phyloP scores from a whole-genome alignment of 1,284 basidiomycete genomes.

The Rhodotorula sp. region DNA sequence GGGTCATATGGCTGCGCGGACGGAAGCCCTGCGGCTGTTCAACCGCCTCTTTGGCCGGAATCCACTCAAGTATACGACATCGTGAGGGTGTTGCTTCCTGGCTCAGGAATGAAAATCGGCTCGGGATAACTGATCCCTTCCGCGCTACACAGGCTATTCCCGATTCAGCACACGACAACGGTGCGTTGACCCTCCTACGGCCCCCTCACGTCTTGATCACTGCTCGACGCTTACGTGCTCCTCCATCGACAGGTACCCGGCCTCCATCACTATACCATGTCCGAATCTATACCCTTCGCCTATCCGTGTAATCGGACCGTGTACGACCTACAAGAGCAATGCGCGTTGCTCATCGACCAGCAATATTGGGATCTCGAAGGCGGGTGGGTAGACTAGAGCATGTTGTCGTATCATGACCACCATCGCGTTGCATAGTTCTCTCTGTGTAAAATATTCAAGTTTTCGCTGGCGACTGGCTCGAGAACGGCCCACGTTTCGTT shows the following conservation, averaged over 20 bases:
- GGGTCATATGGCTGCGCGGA: conserved; percentile 3
- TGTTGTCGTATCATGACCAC: too few relatives aligned
- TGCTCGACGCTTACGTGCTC: not conserved
- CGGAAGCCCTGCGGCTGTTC: conserved; percentile 2
- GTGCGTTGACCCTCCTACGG: not conserved
- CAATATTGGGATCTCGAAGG: not conserved
- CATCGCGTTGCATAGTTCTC: too few relatives aligned
- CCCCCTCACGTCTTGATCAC: not conserved
- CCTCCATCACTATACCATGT: conserved; percentile 12
- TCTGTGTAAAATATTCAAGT: too few relatives aligned
- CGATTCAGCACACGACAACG: not conserved
- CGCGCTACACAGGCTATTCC: not conserved
- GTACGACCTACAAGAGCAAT: not conserved
- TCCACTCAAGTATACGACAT: conserved; percentile 3
- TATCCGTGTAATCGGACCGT: conserved; percentile 7
- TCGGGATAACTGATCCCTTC: too few relatives aligned
- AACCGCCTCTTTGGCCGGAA: conserved; percentile 3
- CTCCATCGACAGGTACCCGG: conserved; percentile 3
- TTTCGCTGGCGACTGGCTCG: too few relatives aligned
- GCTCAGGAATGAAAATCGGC: not conserved
- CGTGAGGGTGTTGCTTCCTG: not conserved
- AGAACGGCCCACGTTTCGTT: too few relatives aligned
- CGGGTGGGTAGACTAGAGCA: conserved; percentile 2
- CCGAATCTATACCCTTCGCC: conserved; percentile 9
- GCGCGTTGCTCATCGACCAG: not conserved